phyloP scores from a whole-genome alignment of 2,329 filamentous ascomycete species.

The Arthrobotrys sinensis region DNA sequence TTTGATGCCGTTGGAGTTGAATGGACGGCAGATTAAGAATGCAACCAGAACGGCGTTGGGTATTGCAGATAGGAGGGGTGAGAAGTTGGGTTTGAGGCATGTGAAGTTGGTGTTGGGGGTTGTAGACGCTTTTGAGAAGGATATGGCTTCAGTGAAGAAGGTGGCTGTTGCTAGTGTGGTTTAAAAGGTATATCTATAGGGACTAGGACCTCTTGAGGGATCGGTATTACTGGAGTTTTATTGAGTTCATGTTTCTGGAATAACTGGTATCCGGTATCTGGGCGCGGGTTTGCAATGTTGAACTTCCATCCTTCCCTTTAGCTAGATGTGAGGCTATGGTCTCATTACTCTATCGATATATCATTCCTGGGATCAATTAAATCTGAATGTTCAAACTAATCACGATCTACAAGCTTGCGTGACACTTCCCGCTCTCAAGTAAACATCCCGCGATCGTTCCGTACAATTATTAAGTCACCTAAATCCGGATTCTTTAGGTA shows the following conservation, averaged over 20 bases:
- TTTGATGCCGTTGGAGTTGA: constrained; percentile 63
- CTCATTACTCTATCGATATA: too few species aligned
- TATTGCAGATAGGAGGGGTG: constrained; percentile 62
- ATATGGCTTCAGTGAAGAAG: constrained; percentile 31
- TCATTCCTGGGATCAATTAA: too few species aligned
- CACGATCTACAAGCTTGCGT: too few species aligned
- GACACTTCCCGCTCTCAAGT: too few species aligned
- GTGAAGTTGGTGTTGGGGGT: constrained; percentile 64
- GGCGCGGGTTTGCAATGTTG: too few species aligned
- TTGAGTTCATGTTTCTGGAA: not conserved
- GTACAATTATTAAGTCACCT: too few species aligned
- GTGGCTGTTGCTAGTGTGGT: not conserved
- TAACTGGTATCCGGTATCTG: too few species aligned
- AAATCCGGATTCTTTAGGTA: too few species aligned
- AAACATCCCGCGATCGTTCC: too few species aligned
- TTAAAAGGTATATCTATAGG: not conserved
- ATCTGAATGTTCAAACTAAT: too few species aligned
- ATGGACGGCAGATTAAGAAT: constrained; percentile 67
- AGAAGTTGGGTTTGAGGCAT: constrained; percentile 63
- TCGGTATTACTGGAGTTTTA: not conserved
- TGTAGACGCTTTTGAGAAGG: constrained; percentile 62
- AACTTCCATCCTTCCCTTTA: too few species aligned
- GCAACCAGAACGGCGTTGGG: constrained; percentile 65
- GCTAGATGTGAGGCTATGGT: too few species aligned
- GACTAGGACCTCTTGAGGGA: not conserved